Evolutionary conservation across 345 rosid species (phyloP).

Genomic region (Acer saccharum): DNA sequence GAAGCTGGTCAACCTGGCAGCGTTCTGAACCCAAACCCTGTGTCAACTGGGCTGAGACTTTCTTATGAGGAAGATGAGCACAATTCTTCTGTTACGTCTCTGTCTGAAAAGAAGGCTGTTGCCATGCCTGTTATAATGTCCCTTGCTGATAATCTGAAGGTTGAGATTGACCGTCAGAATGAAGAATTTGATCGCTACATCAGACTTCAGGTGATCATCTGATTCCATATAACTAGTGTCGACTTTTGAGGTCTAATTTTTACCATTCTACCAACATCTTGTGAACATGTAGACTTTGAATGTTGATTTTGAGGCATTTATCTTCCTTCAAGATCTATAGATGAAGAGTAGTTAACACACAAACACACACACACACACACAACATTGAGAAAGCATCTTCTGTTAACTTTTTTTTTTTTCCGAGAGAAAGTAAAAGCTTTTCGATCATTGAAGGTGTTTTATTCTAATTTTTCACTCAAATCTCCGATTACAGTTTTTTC

Average conservation of each 20-base stretch:
- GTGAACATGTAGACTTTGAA: background rate
- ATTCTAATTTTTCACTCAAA: background rate
- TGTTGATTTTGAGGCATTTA: background rate
- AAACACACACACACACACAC: background rate
- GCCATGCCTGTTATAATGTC: conserved; percentile 47
- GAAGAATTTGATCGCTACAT: conserved; percentile 60
- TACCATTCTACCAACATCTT: background rate
- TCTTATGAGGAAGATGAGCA: conserved; percentile 71
- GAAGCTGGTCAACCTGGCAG: conserved; percentile 46
- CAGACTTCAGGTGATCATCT: conserved; percentile 51
- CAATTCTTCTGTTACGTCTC: conserved; percentile 65
- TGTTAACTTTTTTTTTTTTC: too few species aligned
- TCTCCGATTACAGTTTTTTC: background rate
- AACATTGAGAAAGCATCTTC: too few species aligned
- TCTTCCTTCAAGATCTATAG: background rate
- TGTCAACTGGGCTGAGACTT: conserved; percentile 71
- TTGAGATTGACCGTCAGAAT: conserved; percentile 59
- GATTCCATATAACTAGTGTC: conserved; percentile 11
- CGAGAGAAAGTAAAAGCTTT: too few species aligned
- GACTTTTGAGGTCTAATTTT: background rate
- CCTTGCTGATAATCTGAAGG: conserved; percentile 46
- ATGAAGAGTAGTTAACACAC: background rate
- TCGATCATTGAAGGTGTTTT: background rate
- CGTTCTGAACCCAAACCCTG: conserved; percentile 51
- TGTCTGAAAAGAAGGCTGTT: conserved; percentile 44